A percentile compares a stretch with the other conserved stretches of the same genome.
phyloP scores from a whole-genome alignment of 805 yeast genomes.

The Ogataea allantospora region DNA sequence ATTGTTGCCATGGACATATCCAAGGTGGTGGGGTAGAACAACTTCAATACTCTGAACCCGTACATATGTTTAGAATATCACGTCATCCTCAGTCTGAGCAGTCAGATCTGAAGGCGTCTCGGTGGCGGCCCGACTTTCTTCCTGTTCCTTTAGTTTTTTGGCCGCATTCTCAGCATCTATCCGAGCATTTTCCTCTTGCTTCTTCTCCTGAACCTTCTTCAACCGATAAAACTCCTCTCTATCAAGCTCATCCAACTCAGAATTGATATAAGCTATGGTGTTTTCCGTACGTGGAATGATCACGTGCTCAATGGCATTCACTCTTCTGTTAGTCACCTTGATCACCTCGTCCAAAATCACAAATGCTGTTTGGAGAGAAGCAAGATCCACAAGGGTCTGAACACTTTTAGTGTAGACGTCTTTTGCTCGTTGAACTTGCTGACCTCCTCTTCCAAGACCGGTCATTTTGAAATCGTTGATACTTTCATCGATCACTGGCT shows the following conservation, averaged over 20 bases:
- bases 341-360: constrained; percentile 96
- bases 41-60: background rate
- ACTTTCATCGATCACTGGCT: constrained; percentile 74
- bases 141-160: constrained; percentile 27
- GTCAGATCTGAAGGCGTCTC: constrained; percentile 22
- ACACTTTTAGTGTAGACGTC: constrained; percentile 91
- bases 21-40: background rate
- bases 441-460: constrained; percentile 98
- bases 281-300: constrained; percentile 97
- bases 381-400: constrained; percentile 94
- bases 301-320: constrained; percentile 97
- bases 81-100: constrained; percentile 38
- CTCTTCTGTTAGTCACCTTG: constrained; percentile 97
- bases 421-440: constrained; percentile 93
- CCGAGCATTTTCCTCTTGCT: constrained; percentile 73
- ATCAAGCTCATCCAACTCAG: constrained; percentile 95
- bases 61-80: constrained; percentile 33
- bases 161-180: constrained; percentile 53
- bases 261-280: constrained; percentile 86
- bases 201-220: constrained; percentile 94
- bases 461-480: constrained; percentile 95
- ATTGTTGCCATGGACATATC: background rate
- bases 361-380: constrained; percentile 95
- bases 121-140: background rate
- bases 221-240: constrained; percentile 97